Evolutionary conservation across 805 yeast species (phyloP), one percentile per base, ranked within the genome.

Genomic region (Pichia nakasei): DNA sequence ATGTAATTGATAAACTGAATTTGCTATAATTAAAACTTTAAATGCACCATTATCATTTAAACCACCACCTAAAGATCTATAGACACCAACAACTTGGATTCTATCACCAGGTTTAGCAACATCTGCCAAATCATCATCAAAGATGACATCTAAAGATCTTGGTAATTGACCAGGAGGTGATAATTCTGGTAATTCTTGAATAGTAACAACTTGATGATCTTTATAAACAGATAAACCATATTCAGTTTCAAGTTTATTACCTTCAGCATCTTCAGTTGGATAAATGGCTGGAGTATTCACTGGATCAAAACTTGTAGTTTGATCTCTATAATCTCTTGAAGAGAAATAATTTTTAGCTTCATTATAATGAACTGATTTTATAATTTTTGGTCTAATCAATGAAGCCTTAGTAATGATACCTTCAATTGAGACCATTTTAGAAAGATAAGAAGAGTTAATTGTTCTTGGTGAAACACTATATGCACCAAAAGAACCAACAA

Each of bases 91-190:
- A 37, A 91, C 69, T 66, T 89, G 96, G 29, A 89, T 80, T 59
- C 98, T 76, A 62, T 93, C 98, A 55, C 98, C 98, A 0, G 98
- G 97, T 61, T 93, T 93, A 38, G 85, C 83, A 44, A 66, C 68
- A 60, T 93, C 98, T 3, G 93, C 97, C 50, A 93, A 71, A 60
- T 93, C 98, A 57, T 89, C 97, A 61, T 91, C 96, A 55, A 93
- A 67, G n/a, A 91, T 77, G 21, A 91, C 83, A 58, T 93, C 98
- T 31, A 93, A 75, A 3, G 95, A 81, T 56, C 97, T 73, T 31
- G 98, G 98, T 50, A 93, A 71, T 66, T 91, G 97, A 45, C 98
- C 98, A 0, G 97, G 95, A 15, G 97, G 98, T 1, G 97, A 96
- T 50, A 82, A 73, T 66, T 93, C 97, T 1, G 98, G 97, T 86